These are phyloP conservation scores for Herpetomonas muscarum DNA, from an alignment of 208 protist genomes.

Conservation along the genomic window DNA sequence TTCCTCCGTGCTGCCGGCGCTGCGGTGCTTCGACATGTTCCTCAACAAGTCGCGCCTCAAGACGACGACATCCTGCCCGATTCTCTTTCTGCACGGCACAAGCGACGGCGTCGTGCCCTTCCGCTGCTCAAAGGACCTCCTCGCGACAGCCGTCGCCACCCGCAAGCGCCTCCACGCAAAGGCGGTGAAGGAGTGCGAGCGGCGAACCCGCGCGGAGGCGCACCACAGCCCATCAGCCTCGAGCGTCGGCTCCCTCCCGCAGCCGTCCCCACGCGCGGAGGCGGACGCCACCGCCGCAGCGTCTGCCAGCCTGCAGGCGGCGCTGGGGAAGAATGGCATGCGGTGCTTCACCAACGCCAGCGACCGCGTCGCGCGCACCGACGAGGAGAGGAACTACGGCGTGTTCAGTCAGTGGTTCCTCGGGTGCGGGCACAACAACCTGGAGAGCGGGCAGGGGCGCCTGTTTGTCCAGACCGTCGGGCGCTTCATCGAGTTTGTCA, in stretches of 20 bases:
- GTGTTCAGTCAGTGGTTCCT: slow-evolving; percentile 42
- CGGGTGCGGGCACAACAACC: slow-evolving; percentile 66
- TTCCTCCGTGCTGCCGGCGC: slow-evolving; percentile 24
- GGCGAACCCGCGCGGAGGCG: neutral
- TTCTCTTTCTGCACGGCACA: slow-evolving; percentile 69
- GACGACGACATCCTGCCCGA: slow-evolving; percentile 38
- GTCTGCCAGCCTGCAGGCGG: too few relatives aligned
- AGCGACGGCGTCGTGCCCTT: slow-evolving; percentile 53
- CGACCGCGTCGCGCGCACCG: neutral
- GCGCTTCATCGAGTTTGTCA: slow-evolving; percentile 28
- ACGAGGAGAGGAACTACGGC: slow-evolving; percentile 15
- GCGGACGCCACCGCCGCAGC: too few relatives aligned
- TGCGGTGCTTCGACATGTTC: slow-evolving; percentile 53
- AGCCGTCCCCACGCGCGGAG: too few relatives aligned
- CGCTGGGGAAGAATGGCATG: slow-evolving; percentile 9
- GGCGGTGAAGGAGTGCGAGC: neutral
- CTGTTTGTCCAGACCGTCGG: slow-evolving; percentile 19
- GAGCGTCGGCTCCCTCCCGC: too few relatives aligned
- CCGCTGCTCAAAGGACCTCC: slow-evolving; percentile 39
- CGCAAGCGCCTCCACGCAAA: neutral
- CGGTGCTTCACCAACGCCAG: neutral
- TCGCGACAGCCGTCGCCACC: slow-evolving; percentile 12
- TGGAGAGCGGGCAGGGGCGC: slow-evolving; percentile 21
- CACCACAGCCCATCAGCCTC: too few relatives aligned
- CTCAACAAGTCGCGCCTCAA: slow-evolving; percentile 45